Evolutionary conservation across 768 basidiomycete genomes (phyloP).

Genomic region (Mycena polygramma): DNA sequence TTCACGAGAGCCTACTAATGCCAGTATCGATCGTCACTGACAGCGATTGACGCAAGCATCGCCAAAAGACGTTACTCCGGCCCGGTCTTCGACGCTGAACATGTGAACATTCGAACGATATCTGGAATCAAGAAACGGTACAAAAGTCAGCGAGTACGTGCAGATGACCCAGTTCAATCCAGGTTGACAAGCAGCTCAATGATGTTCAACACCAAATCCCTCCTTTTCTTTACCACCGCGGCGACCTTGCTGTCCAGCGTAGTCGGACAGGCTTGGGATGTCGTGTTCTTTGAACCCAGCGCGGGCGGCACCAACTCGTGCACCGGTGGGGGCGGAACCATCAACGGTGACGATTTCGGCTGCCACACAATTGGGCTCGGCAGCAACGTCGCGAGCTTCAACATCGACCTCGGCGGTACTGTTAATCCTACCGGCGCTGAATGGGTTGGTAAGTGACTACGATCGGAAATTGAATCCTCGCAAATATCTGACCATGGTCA

Average conservation of each 20-base stretch:
- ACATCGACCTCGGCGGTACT: background rate
- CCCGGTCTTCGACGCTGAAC: too few species aligned
- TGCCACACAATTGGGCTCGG: slow-evolving; percentile 2
- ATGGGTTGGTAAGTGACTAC: background rate
- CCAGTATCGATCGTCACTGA: too few species aligned
- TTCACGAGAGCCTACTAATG: too few species aligned
- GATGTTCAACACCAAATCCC: background rate
- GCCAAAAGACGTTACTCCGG: too few species aligned
- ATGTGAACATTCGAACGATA: too few species aligned
- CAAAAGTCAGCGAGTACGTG: background rate
- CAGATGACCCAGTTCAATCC: background rate
- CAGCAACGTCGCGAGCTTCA: background rate
- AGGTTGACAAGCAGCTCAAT: background rate
- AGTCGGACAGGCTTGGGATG: slow-evolving; percentile 6
- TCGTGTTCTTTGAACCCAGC: slow-evolving; percentile 12
- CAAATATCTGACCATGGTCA: background rate
- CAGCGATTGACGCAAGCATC: too few species aligned
- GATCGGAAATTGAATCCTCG: background rate
- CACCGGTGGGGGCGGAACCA: slow-evolving; percentile 9
- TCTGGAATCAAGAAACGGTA: background rate
- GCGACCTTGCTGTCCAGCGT: background rate
- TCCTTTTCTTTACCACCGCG: background rate
- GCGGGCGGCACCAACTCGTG: slow-evolving; percentile 9
- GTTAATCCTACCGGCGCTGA: background rate
- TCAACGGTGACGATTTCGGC: background rate